These are phyloP conservation scores for Bipolaris cookei DNA, from an alignment of 2,329 filamentous ascomycete genomes.

Conservation along the genomic window DNA sequence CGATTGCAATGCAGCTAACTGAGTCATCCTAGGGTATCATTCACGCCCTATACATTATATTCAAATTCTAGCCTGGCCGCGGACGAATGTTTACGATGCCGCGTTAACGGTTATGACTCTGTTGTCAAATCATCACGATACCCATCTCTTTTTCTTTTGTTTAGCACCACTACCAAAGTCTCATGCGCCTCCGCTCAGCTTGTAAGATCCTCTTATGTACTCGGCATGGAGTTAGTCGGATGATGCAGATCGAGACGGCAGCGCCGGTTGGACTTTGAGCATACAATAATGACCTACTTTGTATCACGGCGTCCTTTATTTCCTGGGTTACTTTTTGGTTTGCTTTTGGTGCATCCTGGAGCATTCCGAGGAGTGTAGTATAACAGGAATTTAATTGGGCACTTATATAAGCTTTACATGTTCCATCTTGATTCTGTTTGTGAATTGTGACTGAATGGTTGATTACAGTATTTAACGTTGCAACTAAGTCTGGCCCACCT, in stretches of 20 bases:
- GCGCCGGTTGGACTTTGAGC: conserved; percentile 12
- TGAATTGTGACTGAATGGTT: not conserved
- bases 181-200: not conserved
- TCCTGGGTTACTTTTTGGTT: conserved; percentile 7
- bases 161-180: conserved; percentile 6
- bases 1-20: conserved; percentile 19
- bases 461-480: not conserved
- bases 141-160: conserved; percentile 32
- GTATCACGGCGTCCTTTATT: conserved; percentile 20
- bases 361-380: conserved; percentile 16
- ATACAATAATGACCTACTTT: conserved; percentile 15
- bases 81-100: conserved; percentile 16
- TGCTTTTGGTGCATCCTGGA: conserved; percentile 3
- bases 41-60: conserved; percentile 91
- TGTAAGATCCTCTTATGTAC: too few relatives aligned
- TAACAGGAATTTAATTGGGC: conserved; percentile 20
- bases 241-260: conserved; percentile 5
- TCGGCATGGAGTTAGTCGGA: not conserved
- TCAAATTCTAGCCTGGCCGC: conserved; percentile 72
- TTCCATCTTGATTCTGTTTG: not conserved
- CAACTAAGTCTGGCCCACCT: not conserved
- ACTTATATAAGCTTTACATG: not conserved
- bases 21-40: conserved; percentile 66
- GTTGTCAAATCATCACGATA: conserved; percentile 43
- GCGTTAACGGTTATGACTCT: conserved; percentile 19